A percentile compares a stretch with the other conserved stretches of the same genome.
These are phyloP conservation scores for Macadamia tetraphylla DNA, from an alignment of 164 flowering plant species.

Conservation along the genomic window DNA sequence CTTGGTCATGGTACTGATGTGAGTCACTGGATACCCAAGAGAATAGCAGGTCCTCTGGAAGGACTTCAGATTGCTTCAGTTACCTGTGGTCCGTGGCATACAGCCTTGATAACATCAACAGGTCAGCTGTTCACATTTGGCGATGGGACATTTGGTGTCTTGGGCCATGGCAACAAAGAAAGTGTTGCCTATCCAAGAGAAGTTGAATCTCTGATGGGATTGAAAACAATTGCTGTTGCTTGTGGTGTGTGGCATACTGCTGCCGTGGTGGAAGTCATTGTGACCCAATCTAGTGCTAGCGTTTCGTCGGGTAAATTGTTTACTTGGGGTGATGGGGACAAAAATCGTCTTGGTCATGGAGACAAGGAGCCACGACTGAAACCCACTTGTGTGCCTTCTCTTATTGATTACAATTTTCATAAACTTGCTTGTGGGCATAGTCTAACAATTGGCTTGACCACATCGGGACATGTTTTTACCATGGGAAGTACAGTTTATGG, in stretches of 20 bases:
- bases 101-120: constrained; percentile 29
- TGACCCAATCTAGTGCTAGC: constrained; percentile 30
- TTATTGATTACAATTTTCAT: constrained; percentile 36
- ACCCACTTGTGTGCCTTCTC: constrained; percentile 37
- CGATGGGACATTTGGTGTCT: constrained; percentile 39
- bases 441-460: constrained; percentile 33
- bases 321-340: constrained; percentile 46
- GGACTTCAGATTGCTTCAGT: constrained; percentile 36
- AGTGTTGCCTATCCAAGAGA: constrained; percentile 31
- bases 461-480: constrained; percentile 34
- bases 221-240: constrained; percentile 35
- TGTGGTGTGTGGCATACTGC: constrained; percentile 46
- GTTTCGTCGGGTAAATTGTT: constrained; percentile 34
- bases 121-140: constrained; percentile 38
- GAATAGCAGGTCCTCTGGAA: constrained; percentile 35
- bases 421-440: constrained; percentile 40
- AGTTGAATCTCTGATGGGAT: constrained; percentile 32
- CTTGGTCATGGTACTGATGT: constrained; percentile 33
- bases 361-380: constrained; percentile 32
- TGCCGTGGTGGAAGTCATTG: constrained; percentile 37
- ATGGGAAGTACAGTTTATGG: constrained; percentile 41
- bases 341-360: constrained; percentile 39
- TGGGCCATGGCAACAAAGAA: constrained; percentile 34
- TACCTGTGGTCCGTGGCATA: constrained; percentile 38
- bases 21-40: constrained; percentile 39